phyloP scores from a whole-genome alignment of 148 eudicot species.

The Talinum fruticosum region DNA sequence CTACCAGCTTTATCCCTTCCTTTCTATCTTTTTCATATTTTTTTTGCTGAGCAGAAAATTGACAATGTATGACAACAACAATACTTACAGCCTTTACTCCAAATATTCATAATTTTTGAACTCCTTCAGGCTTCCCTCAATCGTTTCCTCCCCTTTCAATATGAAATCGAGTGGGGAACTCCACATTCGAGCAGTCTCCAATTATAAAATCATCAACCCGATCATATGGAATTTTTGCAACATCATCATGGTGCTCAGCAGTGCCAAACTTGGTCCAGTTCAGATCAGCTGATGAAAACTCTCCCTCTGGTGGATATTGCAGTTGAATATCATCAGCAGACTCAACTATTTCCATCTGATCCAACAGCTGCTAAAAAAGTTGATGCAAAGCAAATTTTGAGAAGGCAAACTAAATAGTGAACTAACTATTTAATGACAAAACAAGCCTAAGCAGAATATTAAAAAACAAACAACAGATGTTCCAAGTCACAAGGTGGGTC shows the following conservation, averaged over 20 bases:
- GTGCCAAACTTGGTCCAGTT: slow-evolving; percentile 77
- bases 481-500: not conserved
- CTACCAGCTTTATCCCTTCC: not conserved
- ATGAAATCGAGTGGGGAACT: slow-evolving; percentile 88
- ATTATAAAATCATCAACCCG: slow-evolving; percentile 83
- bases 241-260: slow-evolving; percentile 69
- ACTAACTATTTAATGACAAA: not conserved
- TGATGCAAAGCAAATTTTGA: not conserved
- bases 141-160: slow-evolving; percentile 94
- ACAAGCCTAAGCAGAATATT: not conserved
- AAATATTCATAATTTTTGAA: slow-evolving; percentile 82
- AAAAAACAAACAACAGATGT: not conserved
- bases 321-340: slow-evolving; percentile 54
- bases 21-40: no score
- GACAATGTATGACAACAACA: not conserved
- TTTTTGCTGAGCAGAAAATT: no score
- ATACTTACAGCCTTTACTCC: slow-evolving; percentile 80
- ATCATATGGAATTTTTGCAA: slow-evolving; percentile 77
- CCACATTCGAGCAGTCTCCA: slow-evolving; percentile 83
- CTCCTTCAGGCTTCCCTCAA: slow-evolving; percentile 56
- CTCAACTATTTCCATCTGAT: slow-evolving; percentile 63
- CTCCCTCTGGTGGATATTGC: slow-evolving; percentile 73
- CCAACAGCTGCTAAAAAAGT: slow-evolving; percentile 11
- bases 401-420: not conserved
- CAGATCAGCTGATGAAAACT: slow-evolving; percentile 73